A percentile compares a stretch with the other conserved stretches of the same genome.
phyloP scores from a whole-genome alignment of 768 basidiomycete species.

The Amanita muscaria region DNA sequence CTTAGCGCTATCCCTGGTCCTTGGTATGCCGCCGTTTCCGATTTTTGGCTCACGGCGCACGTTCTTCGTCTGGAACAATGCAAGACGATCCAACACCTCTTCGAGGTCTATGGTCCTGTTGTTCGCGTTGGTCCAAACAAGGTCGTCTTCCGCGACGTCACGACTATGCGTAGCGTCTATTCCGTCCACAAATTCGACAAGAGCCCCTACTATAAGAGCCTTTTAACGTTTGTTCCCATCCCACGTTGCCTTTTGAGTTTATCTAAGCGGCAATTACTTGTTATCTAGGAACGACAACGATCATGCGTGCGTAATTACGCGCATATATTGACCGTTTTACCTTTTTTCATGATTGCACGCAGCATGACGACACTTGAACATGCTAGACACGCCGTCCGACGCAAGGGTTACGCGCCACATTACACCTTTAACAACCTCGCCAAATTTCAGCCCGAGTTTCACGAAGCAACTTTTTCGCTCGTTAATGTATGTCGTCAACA shows the following conservation, averaged over 20 bases:
- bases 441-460: slow-evolving; percentile 65
- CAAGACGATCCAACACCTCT: slow-evolving; percentile 57
- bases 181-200: slow-evolving; percentile 76
- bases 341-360: slow-evolving; percentile 17
- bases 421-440: slow-evolving; percentile 57
- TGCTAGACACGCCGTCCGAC: slow-evolving; percentile 56
- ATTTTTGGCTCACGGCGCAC: slow-evolving; percentile 66
- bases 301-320: slow-evolving; percentile 55
- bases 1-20: slow-evolving; percentile 69
- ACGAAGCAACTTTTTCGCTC: slow-evolving; percentile 52
- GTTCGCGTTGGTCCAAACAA: slow-evolving; percentile 76
- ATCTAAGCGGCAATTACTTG: slow-evolving; percentile 15
- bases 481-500: slow-evolving; percentile 39
- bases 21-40: slow-evolving; percentile 71
- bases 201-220: slow-evolving; percentile 72
- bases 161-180: slow-evolving; percentile 63
- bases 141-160: slow-evolving; percentile 68
- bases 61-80: slow-evolving; percentile 68
- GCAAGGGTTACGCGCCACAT: slow-evolving; percentile 70
- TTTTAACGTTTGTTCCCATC: slow-evolving; percentile 54
- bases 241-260: slow-evolving; percentile 8
- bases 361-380: slow-evolving; percentile 83
- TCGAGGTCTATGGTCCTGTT: slow-evolving; percentile 67
- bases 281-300: slow-evolving; percentile 66
- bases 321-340: slow-evolving; percentile 29